phyloP scores from a whole-genome alignment of 83 land plant species.

The Diphasiastrum complanatum region DNA sequence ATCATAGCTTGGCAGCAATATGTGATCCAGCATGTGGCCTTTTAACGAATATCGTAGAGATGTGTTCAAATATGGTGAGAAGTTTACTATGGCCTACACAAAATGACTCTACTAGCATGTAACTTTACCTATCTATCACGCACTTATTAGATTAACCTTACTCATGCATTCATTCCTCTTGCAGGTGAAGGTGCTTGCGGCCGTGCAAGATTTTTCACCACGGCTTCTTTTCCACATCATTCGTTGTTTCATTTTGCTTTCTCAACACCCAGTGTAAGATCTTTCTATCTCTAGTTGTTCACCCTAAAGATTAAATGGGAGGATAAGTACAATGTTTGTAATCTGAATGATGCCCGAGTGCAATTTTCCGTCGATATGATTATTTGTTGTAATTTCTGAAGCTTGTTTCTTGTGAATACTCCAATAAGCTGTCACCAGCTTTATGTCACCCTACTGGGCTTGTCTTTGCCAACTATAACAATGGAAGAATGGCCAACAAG shows the following conservation, averaged over 20 bases:
- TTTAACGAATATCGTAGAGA: constrained; percentile 23
- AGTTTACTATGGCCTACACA: not conserved
- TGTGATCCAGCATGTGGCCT: constrained; percentile 25
- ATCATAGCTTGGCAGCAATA: constrained; percentile 20
- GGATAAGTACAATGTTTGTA: no score
- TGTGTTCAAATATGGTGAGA: constrained; percentile 34
- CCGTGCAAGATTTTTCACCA: constrained; percentile 44
- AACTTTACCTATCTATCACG: not conserved
- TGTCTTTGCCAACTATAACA: no score
- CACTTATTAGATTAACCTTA: not conserved
- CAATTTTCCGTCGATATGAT: no score
- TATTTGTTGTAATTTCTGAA: no score
- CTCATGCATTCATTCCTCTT: constrained; percentile 3
- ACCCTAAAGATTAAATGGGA: no score
- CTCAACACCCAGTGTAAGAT: constrained; percentile 38
- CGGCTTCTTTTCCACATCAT: constrained; percentile 47
- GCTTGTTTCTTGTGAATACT: no score
- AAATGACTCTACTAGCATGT: not conserved
- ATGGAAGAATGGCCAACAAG: no score
- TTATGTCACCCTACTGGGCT: no score
- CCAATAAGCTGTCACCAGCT: no score
- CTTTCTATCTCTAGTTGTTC: no score
- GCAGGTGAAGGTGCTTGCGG: constrained; percentile 32
- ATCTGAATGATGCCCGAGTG: no score
- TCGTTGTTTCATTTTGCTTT: constrained; percentile 40